Percentiles rank a stretch among this genome's conserved stretches.
phyloP scores from a whole-genome alignment of 2,329 filamentous ascomycete species.

The Cyphellophora europaea region DNA sequence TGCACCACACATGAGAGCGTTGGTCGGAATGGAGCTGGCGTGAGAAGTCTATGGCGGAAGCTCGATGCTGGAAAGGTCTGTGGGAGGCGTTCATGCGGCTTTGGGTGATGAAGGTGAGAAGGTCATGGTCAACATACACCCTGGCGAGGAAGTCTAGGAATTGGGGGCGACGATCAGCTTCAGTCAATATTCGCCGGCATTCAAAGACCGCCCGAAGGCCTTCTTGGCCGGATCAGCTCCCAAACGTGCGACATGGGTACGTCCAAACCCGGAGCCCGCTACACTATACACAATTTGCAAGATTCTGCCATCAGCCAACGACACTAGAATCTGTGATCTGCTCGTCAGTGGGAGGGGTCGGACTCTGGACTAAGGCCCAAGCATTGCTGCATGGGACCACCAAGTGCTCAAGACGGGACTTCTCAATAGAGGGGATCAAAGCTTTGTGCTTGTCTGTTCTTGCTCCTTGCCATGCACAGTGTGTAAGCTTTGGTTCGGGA shows the following conservation, averaged over 20 bases:
- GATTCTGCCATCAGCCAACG: slow-evolving; percentile 9
- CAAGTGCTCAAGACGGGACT: slow-evolving; percentile 52
- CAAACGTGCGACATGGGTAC: no score
- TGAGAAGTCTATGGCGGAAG: no score
- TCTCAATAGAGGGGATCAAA: slow-evolving; percentile 92
- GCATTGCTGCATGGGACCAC: slow-evolving; percentile 11
- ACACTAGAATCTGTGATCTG: slow-evolving; percentile 10
- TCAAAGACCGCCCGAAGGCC: no score
- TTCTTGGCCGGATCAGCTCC: no score
- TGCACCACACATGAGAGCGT: slow-evolving; percentile 73
- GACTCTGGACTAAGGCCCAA: slow-evolving; percentile 2
- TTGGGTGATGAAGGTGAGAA: slow-evolving; percentile 5
- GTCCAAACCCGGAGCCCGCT: no score
- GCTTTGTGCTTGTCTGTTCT: slow-evolving; percentile 74
- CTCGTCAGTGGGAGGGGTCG: slow-evolving; percentile 4
- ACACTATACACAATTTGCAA: no score
- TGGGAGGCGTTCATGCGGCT: slow-evolving; percentile 22
- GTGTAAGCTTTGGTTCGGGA: no score
- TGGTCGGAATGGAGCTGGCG: slow-evolving; percentile 20
- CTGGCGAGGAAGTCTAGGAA: no score
- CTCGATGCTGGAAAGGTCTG: no score
- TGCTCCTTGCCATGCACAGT: slow-evolving; percentile 21
- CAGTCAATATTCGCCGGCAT: no score
- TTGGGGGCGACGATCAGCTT: no score
- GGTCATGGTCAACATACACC: not conserved